Conservation (phyloP, 2,329 filamentous ascomycete species). For the Biscogniauxia mediterranea region DNA sequence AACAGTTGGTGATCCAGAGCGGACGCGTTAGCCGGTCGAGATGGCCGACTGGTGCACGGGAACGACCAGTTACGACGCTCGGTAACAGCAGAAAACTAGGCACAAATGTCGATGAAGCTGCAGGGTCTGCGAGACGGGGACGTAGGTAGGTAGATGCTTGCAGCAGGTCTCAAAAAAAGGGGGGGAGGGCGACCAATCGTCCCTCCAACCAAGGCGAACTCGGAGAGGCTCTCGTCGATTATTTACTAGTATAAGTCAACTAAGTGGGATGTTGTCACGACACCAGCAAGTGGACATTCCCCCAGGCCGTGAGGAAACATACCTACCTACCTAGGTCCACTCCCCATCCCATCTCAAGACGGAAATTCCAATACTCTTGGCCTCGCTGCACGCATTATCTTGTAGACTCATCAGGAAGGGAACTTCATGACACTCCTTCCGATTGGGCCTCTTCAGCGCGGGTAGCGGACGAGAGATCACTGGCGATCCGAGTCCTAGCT, state of each 20-base stretch:
- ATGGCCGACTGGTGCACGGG: not conserved
- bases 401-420: not conserved
- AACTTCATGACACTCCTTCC: not conserved
- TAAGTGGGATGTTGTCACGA: constrained; percentile 11
- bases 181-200: constrained; percentile 14
- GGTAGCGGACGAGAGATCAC: not conserved
- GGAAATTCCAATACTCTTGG: not conserved
- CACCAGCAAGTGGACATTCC: constrained; percentile 7
- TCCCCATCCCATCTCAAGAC: constrained; percentile 1
- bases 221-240: constrained; percentile 8
- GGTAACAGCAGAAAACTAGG: not conserved
- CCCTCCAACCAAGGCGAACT: constrained; percentile 5
- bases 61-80: not conserved
- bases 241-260: constrained; percentile 13
- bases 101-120: not conserved
- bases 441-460: not conserved
- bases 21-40: constrained; percentile 9
- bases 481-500: not conserved
- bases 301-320: constrained; percentile 1
- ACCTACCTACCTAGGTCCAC: constrained; percentile 2
- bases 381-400: not conserved
- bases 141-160: not conserved
- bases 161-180: constrained; percentile 4
- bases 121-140: constrained; percentile 1
- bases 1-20: constrained; percentile 4